A percentile compares a stretch with the other conserved stretches of the same genome.
These are phyloP conservation scores for Volvox carteri DNA, from an alignment of 163 green algal genomes.

Conservation along the genomic window DNA sequence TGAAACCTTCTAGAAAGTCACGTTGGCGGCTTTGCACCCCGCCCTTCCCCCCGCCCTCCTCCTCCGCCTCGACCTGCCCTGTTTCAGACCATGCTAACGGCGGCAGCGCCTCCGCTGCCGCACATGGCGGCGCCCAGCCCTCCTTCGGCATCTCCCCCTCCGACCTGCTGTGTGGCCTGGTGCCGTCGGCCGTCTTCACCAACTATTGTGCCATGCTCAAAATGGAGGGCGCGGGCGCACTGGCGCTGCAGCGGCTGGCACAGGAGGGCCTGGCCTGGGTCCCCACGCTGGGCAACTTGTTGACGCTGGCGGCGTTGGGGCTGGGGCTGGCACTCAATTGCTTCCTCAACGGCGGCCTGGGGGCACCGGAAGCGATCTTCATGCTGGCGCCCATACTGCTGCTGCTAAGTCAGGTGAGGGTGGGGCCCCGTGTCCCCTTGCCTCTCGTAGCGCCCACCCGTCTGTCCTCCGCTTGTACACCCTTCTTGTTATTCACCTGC, in stretches of 20 bases:
- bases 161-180: conserved; percentile 71
- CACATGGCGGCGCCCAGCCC: not conserved
- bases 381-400: conserved; percentile 92
- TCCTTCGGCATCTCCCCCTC: conserved; percentile 41
- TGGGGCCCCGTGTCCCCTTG: conserved; percentile 9
- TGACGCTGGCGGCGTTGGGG: conserved; percentile 80
- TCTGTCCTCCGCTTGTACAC: not conserved
- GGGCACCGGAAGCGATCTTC: conserved; percentile 77
- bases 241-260: conserved; percentile 65
- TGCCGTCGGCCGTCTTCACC: conserved; percentile 59
- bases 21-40: not conserved
- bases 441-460: not conserved
- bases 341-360: conserved; percentile 64
- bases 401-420: conserved; percentile 80
- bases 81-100: not conserved
- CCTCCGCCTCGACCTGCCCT: not conserved
- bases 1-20: too few species aligned
- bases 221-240: conserved; percentile 57
- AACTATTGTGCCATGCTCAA: conserved; percentile 55
- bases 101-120: not conserved
- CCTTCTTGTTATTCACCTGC: not conserved
- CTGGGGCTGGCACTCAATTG: conserved; percentile 77
- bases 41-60: too few species aligned
- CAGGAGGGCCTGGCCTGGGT: conserved; percentile 82
- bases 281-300: conserved; percentile 85